Evolutionary conservation across 192 early-diverging fungal species (phyloP).

Genomic region (Coemansia sp.): DNA sequence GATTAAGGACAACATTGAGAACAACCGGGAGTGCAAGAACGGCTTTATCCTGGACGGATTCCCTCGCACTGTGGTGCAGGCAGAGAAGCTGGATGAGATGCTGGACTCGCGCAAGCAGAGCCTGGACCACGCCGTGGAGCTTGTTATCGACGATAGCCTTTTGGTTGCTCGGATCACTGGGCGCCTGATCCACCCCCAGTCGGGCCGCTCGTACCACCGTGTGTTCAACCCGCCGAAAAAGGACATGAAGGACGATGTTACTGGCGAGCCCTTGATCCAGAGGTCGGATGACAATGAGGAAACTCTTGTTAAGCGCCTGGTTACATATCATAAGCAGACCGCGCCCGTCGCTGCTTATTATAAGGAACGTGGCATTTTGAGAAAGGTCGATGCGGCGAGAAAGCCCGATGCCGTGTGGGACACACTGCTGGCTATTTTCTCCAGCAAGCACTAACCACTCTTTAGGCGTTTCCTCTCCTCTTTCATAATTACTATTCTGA

Average conservation of each 20-base stretch:
- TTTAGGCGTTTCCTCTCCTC: not conserved
- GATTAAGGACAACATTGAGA: slow-evolving; percentile 95
- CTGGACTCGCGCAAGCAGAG: slow-evolving; percentile 72
- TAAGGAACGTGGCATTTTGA: slow-evolving; percentile 89
- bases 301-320: slow-evolving; percentile 89
- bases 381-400: slow-evolving; percentile 89
- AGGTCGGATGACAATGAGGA: slow-evolving; percentile 96
- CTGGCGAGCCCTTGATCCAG: slow-evolving; percentile 96
- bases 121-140: slow-evolving; percentile 88
- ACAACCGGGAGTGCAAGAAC: slow-evolving; percentile 92
- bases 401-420: slow-evolving; percentile 86
- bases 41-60: slow-evolving; percentile 99
- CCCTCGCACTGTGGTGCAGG: slow-evolving; percentile 97
- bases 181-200: slow-evolving; percentile 89
- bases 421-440: slow-evolving; percentile 86
- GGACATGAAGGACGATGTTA: slow-evolving; percentile 87
- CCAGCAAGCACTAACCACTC: slow-evolving; percentile 33
- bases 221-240: slow-evolving; percentile 95
- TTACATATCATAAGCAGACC: slow-evolving; percentile 79
- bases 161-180: slow-evolving; percentile 96
- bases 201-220: slow-evolving; percentile 95
- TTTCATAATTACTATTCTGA: not conserved
- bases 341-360: slow-evolving; percentile 87
- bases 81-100: slow-evolving; percentile 98
- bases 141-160: slow-evolving; percentile 89